A percentile compares a stretch with the other conserved stretches of the same genome.
Evolutionary conservation across 1,284 basidiomycete species (phyloP).

Genomic region (Stygiomarasmius scandens): DNA sequence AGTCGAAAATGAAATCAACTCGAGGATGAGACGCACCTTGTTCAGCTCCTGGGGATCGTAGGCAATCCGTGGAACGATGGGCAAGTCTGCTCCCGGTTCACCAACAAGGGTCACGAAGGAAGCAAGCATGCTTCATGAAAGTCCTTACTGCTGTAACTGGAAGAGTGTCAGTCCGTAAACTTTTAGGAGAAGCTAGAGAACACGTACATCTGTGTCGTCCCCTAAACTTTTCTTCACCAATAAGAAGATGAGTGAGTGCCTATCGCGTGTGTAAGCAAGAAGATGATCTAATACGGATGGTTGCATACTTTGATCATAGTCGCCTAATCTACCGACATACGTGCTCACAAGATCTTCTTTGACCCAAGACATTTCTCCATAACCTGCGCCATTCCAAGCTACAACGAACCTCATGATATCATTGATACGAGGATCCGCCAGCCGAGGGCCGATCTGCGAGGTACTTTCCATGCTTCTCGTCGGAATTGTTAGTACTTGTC

Average conservation of each 20-base stretch:
- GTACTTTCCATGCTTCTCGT: conserved; percentile 19
- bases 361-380: conserved; percentile 21
- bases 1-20: too few species aligned
- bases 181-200: too few species aligned
- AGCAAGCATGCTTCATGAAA: conserved; percentile 16
- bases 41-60: conserved; percentile 21
- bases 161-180: background rate
- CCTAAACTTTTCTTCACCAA: conserved; percentile 22
- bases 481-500: conserved; percentile 18
- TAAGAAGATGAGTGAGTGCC: conserved; percentile 20
- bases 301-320: conserved; percentile 22
- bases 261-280: too few species aligned
- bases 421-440: conserved; percentile 20
- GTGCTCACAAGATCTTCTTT: conserved; percentile 21
- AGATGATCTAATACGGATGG: too few species aligned
- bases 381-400: conserved; percentile 20
- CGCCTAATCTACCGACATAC: conserved; percentile 20
- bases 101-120: conserved; percentile 22
- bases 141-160: conserved; percentile 22
- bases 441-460: conserved; percentile 13
- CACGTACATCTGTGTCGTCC: conserved; percentile 19
- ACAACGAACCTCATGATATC: conserved; percentile 19
- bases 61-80: conserved; percentile 17
- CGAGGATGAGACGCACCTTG: conserved; percentile 13
- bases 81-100: conserved; percentile 19